phyloP scores from a whole-genome alignment of 2,329 filamentous ascomycete genomes.

The Verticillium dahliae region DNA sequence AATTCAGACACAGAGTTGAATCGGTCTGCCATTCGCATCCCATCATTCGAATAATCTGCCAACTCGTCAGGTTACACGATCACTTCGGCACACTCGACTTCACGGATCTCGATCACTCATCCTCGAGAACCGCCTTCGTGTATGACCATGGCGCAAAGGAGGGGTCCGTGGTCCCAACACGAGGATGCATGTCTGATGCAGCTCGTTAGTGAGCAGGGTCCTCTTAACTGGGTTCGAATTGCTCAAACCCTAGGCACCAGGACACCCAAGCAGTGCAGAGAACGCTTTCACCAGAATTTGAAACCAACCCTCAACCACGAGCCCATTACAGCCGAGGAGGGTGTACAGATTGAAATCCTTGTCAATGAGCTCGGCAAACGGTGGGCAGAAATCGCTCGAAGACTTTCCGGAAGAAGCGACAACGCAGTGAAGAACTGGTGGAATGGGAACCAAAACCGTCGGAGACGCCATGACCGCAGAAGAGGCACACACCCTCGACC shows the following conservation, averaged over 20 bases:
- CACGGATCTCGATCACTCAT: background rate
- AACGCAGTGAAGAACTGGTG: slow-evolving; percentile 98
- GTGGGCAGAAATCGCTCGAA: slow-evolving; percentile 88
- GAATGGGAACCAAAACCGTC: slow-evolving; percentile 87
- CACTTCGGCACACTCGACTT: background rate
- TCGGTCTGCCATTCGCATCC: background rate
- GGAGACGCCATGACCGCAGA: slow-evolving; percentile 44
- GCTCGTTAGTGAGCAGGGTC: slow-evolving; percentile 64
- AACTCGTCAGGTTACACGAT: background rate
- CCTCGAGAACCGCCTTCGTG: background rate
- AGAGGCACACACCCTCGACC: slow-evolving; percentile 19
- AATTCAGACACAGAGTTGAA: background rate
- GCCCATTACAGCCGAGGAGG: slow-evolving; percentile 66
- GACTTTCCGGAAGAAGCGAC: slow-evolving; percentile 78
- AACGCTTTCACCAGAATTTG: slow-evolving; percentile 90
- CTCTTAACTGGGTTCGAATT: slow-evolving; percentile 87
- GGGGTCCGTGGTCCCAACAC: slow-evolving; percentile 76
- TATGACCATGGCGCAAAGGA: slow-evolving; percentile 21
- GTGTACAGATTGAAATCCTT: slow-evolving; percentile 66
- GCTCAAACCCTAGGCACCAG: slow-evolving; percentile 68
- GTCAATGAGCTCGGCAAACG: slow-evolving; percentile 75
- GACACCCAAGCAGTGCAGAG: slow-evolving; percentile 89
- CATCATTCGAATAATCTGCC: background rate
- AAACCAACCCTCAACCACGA: slow-evolving; percentile 69
- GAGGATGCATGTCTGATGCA: slow-evolving; percentile 68